Evolutionary conservation across 2,329 filamentous ascomycete species (phyloP), one percentile per base, ranked within the genome.

Genomic region (Aotearoamyces nothofagi): DNA sequence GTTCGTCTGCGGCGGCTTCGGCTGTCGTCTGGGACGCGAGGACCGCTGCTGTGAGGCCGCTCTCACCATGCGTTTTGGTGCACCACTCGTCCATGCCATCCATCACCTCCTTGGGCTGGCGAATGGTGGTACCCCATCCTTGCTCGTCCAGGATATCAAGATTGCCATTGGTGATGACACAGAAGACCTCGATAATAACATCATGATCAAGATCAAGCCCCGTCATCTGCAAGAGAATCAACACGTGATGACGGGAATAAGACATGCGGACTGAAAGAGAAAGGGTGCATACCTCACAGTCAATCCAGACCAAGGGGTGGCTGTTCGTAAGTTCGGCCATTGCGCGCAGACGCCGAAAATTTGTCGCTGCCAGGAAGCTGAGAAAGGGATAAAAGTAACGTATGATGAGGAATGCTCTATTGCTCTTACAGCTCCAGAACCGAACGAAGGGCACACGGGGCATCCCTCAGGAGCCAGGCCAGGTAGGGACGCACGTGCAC

Each of bases 71-170:
- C 27, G 81, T 86, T 29, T 61, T 59, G 28, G 68, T 79, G 55
- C 90, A 96, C 90, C 90, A 98, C 29, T 77, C 73, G 42, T 79
- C 81, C 76, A 98, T 96, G 45, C 60, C 53, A 45, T 77, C 73
- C 43, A 96, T 70, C 23, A 70, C 66, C 30, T 69, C 60, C 44
- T 73, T 61, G 1, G 72, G 61, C 43, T 81, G 80, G 50, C 87
- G 77, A 33, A 98, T 67, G 25, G 87, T 62, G 15, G 68, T 69
- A 46, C 92, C 81, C 63, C 79, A 93, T 40, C 87, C 87, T 17
- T 63, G 52, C 14, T 72, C 58, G 35, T 93, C 83, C 15, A 92
- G 55, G 17, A 92, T 52, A 33, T 80, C 67, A 12, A 98, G 68
- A 36, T 83, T 61, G 30, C 72, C 67, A 41, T 86, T 79, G 5